These are phyloP conservation scores for Ceratocystis huliohia DNA, from an alignment of 2,329 filamentous ascomycete species.

Conservation along the genomic window DNA sequence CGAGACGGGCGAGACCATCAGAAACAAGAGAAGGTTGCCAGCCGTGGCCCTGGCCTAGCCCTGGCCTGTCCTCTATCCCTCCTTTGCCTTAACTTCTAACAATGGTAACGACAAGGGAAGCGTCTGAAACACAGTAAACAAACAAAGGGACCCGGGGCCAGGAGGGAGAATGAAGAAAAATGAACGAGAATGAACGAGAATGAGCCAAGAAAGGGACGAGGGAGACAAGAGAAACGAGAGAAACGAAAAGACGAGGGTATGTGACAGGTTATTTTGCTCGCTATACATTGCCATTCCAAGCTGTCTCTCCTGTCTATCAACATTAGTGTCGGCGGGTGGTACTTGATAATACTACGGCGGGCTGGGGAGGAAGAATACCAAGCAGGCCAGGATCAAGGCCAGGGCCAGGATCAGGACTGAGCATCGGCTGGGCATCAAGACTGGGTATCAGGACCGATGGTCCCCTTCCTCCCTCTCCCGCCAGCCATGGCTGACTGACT, in stretches of 20 bases:
- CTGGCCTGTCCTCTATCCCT: background rate
- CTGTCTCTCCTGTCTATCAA: conserved; percentile 8
- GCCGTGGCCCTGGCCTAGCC: no score
- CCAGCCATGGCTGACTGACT: no score
- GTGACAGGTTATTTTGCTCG: conserved; percentile 8
- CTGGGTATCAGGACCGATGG: background rate
- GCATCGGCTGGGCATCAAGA: background rate
- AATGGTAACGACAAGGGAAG: conserved; percentile 1
- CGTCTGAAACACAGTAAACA: conserved; percentile 9
- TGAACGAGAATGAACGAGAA: background rate
- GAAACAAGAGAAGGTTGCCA: background rate
- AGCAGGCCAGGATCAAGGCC: background rate
- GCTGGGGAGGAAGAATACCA: background rate
- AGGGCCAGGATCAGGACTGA: background rate
- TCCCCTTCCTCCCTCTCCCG: no score
- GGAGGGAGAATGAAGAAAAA: background rate
- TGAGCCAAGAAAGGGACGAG: background rate
- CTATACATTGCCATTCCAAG: conserved; percentile 6
- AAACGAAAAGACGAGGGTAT: background rate
- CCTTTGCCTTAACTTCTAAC: background rate
- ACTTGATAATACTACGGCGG: conserved; percentile 2
- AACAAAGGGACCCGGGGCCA: conserved; percentile 3
- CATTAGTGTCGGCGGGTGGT: background rate
- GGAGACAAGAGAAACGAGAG: background rate
- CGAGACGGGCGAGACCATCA: background rate